A percentile compares a stretch with the other conserved stretches of the same genome.
phyloP scores from a whole-genome alignment of 345 rosid species.

The Hibiscus syriacus region DNA sequence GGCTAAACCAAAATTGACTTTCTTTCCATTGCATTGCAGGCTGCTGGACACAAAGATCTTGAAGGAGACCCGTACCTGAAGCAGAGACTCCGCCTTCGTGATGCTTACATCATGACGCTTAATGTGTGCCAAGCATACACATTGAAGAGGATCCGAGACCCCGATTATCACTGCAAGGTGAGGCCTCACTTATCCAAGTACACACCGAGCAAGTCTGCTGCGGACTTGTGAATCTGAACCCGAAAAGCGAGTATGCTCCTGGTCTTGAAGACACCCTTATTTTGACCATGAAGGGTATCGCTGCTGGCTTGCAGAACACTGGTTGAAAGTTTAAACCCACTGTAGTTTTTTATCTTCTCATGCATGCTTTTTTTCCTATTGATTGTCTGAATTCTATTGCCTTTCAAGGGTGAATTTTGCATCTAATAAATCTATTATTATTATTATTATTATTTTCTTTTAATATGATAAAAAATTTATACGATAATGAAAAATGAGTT shows the following conservation, averaged over 20 bases:
- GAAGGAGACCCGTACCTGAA: constrained; percentile 96
- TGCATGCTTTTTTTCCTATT: background rate
- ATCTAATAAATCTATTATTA: background rate
- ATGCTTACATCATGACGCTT: constrained; percentile 84
- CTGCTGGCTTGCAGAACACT: constrained; percentile 92
- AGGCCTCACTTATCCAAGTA: constrained; percentile 74
- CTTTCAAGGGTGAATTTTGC: background rate
- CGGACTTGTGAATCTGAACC: constrained; percentile 81
- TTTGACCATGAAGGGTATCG: constrained; percentile 96
- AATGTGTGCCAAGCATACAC: constrained; percentile 91
- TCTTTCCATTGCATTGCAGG: constrained; percentile 21
- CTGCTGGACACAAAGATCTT: constrained; percentile 79
- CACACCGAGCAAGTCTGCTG: constrained; percentile 59
- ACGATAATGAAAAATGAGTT: too few relatives aligned
- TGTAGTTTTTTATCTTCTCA: background rate
- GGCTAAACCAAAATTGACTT: background rate
- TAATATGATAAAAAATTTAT: too few relatives aligned
- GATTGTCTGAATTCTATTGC: background rate
- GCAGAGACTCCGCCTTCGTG: constrained; percentile 88
- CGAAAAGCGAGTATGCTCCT: constrained; percentile 82
- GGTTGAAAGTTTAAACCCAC: constrained; percentile 40
- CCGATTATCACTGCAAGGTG: constrained; percentile 56
- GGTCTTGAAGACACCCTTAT: constrained; percentile 92
- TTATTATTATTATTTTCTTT: background rate
- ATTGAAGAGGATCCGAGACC: constrained; percentile 73